These are phyloP conservation scores for Excoecaria agallocha DNA, from an alignment of 345 rosid species.

Conservation along the genomic window DNA sequence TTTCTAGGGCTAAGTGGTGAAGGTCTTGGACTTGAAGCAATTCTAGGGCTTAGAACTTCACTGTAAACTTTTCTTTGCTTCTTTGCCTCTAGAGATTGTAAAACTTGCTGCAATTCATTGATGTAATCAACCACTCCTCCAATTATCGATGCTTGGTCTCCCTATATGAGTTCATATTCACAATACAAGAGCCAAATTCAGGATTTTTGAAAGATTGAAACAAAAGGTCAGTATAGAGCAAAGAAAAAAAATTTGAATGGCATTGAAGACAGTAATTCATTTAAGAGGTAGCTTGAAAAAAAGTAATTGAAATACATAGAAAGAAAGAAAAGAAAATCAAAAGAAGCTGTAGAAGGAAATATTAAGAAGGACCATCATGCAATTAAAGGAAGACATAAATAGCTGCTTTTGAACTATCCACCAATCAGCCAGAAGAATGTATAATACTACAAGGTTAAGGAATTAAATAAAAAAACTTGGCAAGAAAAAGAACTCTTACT, in stretches of 20 bases:
- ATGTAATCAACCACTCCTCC: conserved; percentile 98
- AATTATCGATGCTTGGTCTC: conserved; percentile 98
- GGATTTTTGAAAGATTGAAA: no score
- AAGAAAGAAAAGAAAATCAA: neutral
- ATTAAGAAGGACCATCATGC: neutral
- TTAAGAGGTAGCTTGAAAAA: neutral
- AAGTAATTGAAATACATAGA: neutral
- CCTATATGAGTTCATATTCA: conserved; percentile 33
- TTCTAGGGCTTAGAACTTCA: conserved; percentile 83
- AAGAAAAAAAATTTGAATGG: no score
- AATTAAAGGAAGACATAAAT: no score
- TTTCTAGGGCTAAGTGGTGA: conserved; percentile 72
- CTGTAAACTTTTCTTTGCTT: conserved; percentile 84
- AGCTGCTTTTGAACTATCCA: neutral
- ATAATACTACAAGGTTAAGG: neutral
- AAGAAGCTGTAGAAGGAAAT: neutral
- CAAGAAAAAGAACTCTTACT: conserved; percentile 29
- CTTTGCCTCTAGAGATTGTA: conserved; percentile 83
- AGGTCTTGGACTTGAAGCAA: conserved; percentile 62
- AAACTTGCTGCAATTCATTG: conserved; percentile 85
- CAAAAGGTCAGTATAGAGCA: no score
- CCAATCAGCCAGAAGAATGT: neutral
- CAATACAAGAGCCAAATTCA: no score
- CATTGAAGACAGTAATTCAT: neutral
- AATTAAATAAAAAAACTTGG: neutral